phyloP scores from a whole-genome alignment of 805 yeast species.

The Wickerhamiella kurtzmanii region DNA sequence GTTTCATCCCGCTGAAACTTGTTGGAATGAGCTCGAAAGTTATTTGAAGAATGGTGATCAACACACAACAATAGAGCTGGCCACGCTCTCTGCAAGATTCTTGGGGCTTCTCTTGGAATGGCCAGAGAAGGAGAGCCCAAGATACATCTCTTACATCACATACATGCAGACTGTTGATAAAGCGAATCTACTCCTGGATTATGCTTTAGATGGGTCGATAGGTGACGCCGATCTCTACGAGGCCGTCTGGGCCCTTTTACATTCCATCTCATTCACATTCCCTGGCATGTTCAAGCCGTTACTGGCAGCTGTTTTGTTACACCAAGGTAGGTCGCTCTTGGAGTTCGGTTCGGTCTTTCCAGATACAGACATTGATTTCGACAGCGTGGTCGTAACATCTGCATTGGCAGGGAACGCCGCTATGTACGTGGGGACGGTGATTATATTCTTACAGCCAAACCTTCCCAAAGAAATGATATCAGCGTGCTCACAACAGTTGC shows the following conservation, averaged over 20 bases:
- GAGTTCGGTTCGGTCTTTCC: background rate
- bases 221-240: conserved; percentile 3
- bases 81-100: background rate
- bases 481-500: background rate
- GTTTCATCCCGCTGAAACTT: background rate
- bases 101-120: background rate
- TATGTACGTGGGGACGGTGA: background rate
- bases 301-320: background rate
- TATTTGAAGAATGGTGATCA: background rate
- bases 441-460: background rate
- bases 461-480: background rate
- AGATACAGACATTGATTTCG: background rate
- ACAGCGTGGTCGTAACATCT: background rate
- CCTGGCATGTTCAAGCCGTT: conserved; percentile 4
- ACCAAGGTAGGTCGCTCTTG: background rate
- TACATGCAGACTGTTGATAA: background rate
- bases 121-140: background rate
- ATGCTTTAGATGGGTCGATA: background rate
- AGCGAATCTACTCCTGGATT: background rate
- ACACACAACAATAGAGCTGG: background rate
- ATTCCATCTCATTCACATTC: conserved; percentile 4
- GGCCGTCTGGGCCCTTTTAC: conserved; percentile 7
- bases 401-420: background rate
- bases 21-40: background rate
- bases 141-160: background rate